A percentile compares a stretch with the other conserved stretches of the same genome.
phyloP scores from a whole-genome alignment of 2,329 filamentous ascomycete genomes.

The Lecanosticta acicola region DNA sequence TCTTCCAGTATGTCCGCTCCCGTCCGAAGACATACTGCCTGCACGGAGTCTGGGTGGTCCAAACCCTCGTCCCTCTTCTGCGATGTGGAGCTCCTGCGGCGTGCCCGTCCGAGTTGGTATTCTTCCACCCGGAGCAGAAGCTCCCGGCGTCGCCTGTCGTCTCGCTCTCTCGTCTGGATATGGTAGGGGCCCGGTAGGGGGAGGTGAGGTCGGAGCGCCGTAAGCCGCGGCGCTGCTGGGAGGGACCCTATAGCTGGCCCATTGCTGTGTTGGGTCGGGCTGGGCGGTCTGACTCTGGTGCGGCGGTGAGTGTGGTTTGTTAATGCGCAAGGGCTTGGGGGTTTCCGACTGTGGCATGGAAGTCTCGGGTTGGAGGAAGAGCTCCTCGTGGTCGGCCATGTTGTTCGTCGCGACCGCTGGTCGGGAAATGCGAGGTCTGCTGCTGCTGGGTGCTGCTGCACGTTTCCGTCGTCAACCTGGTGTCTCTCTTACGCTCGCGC shows the following conservation, averaged over 20 bases:
- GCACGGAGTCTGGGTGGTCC: conserved; percentile 20
- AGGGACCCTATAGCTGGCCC: conserved; percentile 31
- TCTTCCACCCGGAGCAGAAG: conserved; percentile 10
- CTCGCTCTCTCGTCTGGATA: conserved; percentile 28
- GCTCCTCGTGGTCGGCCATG: conserved; percentile 19
- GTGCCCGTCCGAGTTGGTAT: conserved; percentile 23
- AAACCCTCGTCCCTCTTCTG: conserved; percentile 23
- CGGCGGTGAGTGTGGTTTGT: conserved; percentile 20
- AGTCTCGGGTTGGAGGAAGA: conserved; percentile 19
- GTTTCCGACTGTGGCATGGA: conserved; percentile 19
- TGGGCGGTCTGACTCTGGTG: conserved; percentile 12
- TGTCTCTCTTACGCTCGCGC: too few relatives aligned
- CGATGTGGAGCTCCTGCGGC: conserved; percentile 24
- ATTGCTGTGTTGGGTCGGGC: conserved; percentile 26
- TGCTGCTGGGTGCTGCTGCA: too few relatives aligned
- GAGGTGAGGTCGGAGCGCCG: conserved; percentile 30
- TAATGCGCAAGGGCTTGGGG: conserved; percentile 30
- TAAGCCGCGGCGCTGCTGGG: conserved; percentile 25
- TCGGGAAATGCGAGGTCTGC: too few relatives aligned
- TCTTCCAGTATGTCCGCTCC: conserved; percentile 26
- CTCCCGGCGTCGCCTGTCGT: conserved; percentile 16
- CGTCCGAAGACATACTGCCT: conserved; percentile 30
- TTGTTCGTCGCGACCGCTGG: too few relatives aligned
- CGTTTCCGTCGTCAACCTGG: too few relatives aligned
- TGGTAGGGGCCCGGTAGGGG: conserved; percentile 28